Base-by-base conservation (phyloP, 768 basidiomycete genomes). In the Collybiopsis luxurians region DNA sequence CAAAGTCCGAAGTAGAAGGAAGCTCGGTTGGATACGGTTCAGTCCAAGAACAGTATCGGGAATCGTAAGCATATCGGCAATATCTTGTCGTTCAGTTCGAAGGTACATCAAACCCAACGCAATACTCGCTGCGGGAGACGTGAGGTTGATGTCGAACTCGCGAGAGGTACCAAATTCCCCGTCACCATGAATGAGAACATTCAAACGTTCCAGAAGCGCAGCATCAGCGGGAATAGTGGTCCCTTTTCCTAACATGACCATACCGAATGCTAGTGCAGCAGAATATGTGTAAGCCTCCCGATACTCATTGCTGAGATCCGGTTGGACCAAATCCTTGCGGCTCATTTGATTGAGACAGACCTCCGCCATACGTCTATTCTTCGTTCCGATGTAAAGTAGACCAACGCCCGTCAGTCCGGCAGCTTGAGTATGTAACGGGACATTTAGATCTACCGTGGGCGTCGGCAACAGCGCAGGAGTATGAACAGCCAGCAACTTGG, bases 161-260 rank as follows among this genome's bases (percentile, higher is more conserved):
- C 73, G 61, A 19, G 72, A 72, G 15, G 70, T 63, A 34, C 72
- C 64, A 10, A 75, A 68, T 46, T 78, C 78, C 5, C 79, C 73
- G 64, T 90, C 84, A 10, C 94, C 91, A 53, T 90, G 88, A 46
- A 96, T 80, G 31, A 94, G 79, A n/a, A 83, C 69, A 38, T 83
- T 85, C 45, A 98, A 71, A 26, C 86, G 83, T 30, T 81, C 78
- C 17, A 95, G 71, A 47, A 91, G 75, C 11, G 78, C 75, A 56
- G 86, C 70, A 61, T 97, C 95, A 1, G 91, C 91, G 1, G 90
- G 89, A 31, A 88, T 85, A 7, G 79, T 77, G 0, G 84, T 79
- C 1, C 97, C 95, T 63, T 86, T 87, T 5, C 92, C 95, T 15
- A 98, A 81, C 89, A 98, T 96, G 70, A 96, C 89, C 85, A 97